Base-by-base conservation (phyloP, 208 protist genomes). In the Trypanosoma brucei region DNA sequence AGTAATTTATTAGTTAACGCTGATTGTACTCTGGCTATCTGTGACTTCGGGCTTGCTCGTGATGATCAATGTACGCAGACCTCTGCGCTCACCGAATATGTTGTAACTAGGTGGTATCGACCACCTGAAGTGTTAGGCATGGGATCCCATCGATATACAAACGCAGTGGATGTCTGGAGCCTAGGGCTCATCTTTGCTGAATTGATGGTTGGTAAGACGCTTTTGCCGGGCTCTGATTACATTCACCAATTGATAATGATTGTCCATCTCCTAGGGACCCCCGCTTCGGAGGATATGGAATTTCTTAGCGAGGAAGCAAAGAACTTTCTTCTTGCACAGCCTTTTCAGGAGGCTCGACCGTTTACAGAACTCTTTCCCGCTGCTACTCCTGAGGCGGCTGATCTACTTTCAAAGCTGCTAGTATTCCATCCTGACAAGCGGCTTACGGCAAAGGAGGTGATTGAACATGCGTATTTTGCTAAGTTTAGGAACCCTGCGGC, bases 81-180 rank as follows among this genome's bases (percentile, higher is more conserved):
- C 48, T 42, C 31, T 53, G 60, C 93, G 55, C 87, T 99, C 58
- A 98, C 97, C 11, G 93, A 98, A 62, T 98, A 98, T 70, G 97
- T 98, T 6, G 95, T 98, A 33, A 99, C 97, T 5, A 79, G 98
- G 2, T 99, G 98, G 98, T 99, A 99, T 72, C 82, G 99, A 37
- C 96, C 98, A n/a, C 99, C 98, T 14, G 98, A 99, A 72, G 83
- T 99, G 30, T 89, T 99, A 46, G 86, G 81, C 5, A 91, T 92
- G 80, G 81, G 81, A 40, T 78, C 81, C 13, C 76, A 76, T 53
- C 79, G 84, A 56, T 99, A 99, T 76, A 98, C 93, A 0, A 96
- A 87, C 37, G 82, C 96, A 5, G 97, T 99, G 22, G 96, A 98
- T 79, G 81, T 98, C 48, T 98, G 96, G 97, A 98, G 94, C 39